Evolutionary conservation across 306 rosid species (phyloP).

Genomic region (Vigna trinervia): DNA sequence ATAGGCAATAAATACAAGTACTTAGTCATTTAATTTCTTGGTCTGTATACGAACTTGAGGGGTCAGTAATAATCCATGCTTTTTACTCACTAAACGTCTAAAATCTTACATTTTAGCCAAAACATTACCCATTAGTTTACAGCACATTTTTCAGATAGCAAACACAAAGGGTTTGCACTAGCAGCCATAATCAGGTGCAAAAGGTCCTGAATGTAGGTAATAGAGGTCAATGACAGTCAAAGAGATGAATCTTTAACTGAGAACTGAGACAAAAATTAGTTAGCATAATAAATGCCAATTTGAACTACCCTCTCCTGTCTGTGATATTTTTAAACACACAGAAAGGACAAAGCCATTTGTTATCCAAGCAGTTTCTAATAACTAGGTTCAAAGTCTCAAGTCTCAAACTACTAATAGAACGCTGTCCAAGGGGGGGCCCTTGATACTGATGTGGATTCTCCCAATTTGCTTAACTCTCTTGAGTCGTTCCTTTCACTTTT

Average conservation of each 20-base stretch:
- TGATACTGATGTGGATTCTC: slow-evolving; percentile 59
- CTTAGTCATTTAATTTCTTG: slow-evolving; percentile 40
- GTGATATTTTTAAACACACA: slow-evolving; percentile 1
- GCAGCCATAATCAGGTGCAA: slow-evolving; percentile 37
- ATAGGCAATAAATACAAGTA: slow-evolving; percentile 40
- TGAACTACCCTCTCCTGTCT: slow-evolving; percentile 43
- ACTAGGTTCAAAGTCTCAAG: slow-evolving; percentile 32
- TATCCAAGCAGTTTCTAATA: slow-evolving; percentile 33
- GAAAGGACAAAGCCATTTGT: slow-evolving; percentile 35
- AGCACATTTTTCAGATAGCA: neutral
- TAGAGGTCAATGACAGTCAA: slow-evolving; percentile 48
- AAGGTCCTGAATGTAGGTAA: neutral
- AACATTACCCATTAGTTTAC: neutral
- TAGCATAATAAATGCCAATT: slow-evolving; percentile 56
- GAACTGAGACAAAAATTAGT: slow-evolving; percentile 47
- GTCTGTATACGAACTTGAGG: slow-evolving; percentile 4
- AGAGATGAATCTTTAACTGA: slow-evolving; percentile 15
- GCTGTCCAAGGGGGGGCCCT: slow-evolving; percentile 39
- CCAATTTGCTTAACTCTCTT: slow-evolving; percentile 54
- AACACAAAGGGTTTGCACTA: slow-evolving; percentile 6
- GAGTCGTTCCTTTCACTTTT: slow-evolving; percentile 79
- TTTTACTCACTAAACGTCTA: neutral
- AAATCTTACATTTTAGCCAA: neutral
- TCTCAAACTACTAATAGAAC: slow-evolving; percentile 44
- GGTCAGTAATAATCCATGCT: neutral